Evolutionary conservation across 176 grass and related monocot species (phyloP), one percentile per base, ranked within the genome.

Genomic region (Ampelocalamus luodianensis): DNA sequence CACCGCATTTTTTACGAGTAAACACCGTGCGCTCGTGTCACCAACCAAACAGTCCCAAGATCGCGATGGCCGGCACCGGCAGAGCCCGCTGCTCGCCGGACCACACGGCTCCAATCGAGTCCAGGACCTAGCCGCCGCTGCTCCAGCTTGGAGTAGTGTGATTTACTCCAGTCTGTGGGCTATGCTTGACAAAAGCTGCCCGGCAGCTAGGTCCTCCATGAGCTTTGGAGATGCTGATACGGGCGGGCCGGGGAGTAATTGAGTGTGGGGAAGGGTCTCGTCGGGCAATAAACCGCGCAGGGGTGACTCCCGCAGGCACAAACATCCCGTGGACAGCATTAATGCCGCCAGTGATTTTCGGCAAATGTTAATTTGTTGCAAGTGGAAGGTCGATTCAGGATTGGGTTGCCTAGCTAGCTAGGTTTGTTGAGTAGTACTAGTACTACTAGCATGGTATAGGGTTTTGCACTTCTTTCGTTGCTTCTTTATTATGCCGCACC

Each of bases 301-400:
- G 55, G 17, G 10, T 14, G 46, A 49, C 26, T 12, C n/a, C 26
- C 36, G 24, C 55, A 37, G 78, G 64, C 53, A 16, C 65, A 59
- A 14, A 27, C 56, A 18, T 50, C 58, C 75, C 69, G 51, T 85
- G 76, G 82, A 85, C 64, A 68, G 16, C 71, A 81, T 85, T 34
- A 71, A 76, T 63, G 83, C 53, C 63, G 63, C 83, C 71, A 42
- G 81, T 81, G 88, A 81, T 89, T 85, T 81, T 39, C 5, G 32
- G 17, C 63, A n/a, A 40, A 43, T 22, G 50, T 66, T 49, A 8
- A 37, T 50, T 71, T 32, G 0, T 71, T 8, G 66, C 67, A 56
- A 85, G 70, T 68, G 51, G 63, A 50, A 45, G 36, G 51, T 59
- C 55, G n/a, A 53, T 70, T 77, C 51, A 44, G 68, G 59, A 59